These are phyloP conservation scores for Linnemannia exigua DNA, from an alignment of 192 early-diverging fungal species.

Conservation along the genomic window DNA sequence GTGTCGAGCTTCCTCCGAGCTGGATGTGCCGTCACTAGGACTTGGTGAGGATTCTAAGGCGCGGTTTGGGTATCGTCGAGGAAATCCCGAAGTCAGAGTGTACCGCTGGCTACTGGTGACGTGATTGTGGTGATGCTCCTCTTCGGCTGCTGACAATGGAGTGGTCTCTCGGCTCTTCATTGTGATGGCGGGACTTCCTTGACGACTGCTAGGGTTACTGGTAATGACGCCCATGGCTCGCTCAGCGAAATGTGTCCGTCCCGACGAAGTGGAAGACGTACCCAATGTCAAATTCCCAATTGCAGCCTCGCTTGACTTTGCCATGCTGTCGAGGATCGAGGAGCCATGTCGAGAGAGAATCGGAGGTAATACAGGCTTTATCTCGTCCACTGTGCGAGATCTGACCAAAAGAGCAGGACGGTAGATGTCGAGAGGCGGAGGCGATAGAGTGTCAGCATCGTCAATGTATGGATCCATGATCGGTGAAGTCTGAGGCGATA, in stretches of 20 bases:
- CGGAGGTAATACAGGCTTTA: background rate
- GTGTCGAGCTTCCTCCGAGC: background rate
- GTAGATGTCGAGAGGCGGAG: background rate
- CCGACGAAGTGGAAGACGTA: background rate
- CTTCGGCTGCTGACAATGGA: background rate
- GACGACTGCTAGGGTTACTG: conserved; percentile 30
- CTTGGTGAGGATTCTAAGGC: background rate
- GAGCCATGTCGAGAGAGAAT: background rate
- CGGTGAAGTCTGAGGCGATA: conserved; percentile 31
- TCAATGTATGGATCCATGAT: conserved; percentile 16
- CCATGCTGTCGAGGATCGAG: conserved; percentile 1
- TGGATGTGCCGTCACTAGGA: conserved; percentile 11
- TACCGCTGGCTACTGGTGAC: background rate
- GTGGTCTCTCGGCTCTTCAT: background rate
- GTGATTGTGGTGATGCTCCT: background rate
- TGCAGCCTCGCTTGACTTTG: conserved; percentile 10
- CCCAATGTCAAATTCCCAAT: conserved; percentile 35
- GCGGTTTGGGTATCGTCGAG: background rate
- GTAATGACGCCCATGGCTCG: conserved; percentile 35
- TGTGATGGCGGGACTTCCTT: conserved; percentile 29
- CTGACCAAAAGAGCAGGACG: background rate
- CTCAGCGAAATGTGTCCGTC: conserved; percentile 9
- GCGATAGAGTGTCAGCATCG: background rate
- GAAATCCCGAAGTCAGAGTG: background rate
- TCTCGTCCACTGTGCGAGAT: conserved; percentile 35